Evolutionary conservation across 148 eudicot genomes (phyloP).

Genomic region (Rhododendron kiyosumense): DNA sequence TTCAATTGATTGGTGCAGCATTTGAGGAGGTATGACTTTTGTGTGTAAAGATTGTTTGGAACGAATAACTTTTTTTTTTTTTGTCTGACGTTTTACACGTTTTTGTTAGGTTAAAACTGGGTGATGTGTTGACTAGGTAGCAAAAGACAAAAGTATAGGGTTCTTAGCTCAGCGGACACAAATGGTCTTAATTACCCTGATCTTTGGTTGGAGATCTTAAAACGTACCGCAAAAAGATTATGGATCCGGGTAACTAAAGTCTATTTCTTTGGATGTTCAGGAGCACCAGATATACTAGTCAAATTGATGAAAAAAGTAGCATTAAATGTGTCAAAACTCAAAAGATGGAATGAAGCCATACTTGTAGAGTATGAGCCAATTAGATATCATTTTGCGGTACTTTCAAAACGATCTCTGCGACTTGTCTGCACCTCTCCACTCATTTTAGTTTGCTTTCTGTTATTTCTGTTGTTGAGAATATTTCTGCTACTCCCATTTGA

Average conservation of each 20-base stretch:
- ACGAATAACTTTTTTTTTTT: background rate
- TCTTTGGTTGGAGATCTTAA: background rate
- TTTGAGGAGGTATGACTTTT: slow-evolving; percentile 63
- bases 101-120: background rate
- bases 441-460: background rate
- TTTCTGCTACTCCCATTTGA: background rate
- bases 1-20: slow-evolving; percentile 94
- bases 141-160: background rate
- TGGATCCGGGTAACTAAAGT: background rate
- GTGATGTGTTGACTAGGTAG: background rate
- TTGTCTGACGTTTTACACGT: background rate
- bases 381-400: background rate
- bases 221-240: background rate
- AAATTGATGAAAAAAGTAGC: background rate
- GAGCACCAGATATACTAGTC: background rate
- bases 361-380: background rate
- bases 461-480: background rate
- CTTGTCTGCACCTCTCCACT: background rate
- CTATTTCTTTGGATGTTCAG: background rate
- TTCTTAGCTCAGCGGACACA: background rate
- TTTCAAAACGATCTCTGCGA: background rate
- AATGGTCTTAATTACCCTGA: background rate
- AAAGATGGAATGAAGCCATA: background rate
- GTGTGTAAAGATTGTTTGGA: background rate
- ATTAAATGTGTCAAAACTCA: background rate